Evolutionary conservation across 768 basidiomycete species (phyloP).

Genomic region (Mrakia hoshinonis): DNA sequence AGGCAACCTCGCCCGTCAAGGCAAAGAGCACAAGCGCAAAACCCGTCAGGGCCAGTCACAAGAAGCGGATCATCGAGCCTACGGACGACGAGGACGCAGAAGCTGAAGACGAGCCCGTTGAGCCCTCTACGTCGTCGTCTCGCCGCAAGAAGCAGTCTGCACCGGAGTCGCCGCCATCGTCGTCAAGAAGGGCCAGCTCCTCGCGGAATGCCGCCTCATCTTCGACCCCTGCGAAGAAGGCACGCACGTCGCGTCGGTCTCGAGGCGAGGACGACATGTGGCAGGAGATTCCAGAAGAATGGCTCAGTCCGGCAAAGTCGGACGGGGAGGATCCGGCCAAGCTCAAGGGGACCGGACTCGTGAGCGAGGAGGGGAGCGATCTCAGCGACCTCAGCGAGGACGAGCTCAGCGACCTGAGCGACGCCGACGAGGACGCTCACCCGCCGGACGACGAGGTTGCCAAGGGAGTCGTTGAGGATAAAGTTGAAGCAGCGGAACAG

Average conservation of each 20-base stretch:
- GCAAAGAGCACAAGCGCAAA: constrained; percentile 25
- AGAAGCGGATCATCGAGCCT: neutral
- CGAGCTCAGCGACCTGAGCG: neutral
- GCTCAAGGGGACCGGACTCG: constrained; percentile 23
- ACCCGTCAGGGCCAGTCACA: constrained; percentile 5
- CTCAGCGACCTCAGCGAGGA: constrained; percentile 24
- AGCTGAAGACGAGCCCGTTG: neutral
- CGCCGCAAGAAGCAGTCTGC: neutral
- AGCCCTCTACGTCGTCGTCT: constrained; percentile 5
- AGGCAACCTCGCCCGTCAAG: constrained; percentile 43
- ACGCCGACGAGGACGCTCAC: constrained; percentile 3
- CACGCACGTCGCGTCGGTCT: constrained; percentile 17
- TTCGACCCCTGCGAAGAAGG: constrained; percentile 10
- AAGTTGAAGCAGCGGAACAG: neutral
- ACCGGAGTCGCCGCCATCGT: neutral
- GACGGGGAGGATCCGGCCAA: neutral
- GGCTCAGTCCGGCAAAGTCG: constrained; percentile 43
- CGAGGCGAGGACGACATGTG: constrained; percentile 45
- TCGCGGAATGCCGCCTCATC: neutral
- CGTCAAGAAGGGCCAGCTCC: neutral
- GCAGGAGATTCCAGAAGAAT: constrained; percentile 72
- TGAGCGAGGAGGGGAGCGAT: constrained; percentile 21
- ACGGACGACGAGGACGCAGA: neutral
- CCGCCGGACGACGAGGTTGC: neutral
- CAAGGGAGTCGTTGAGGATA: constrained; percentile 6